Percentiles rank a stretch among this genome's conserved stretches.
Evolutionary conservation across 2,329 filamentous ascomycete genomes (phyloP).

Genomic region (Epichloe gansuensis): DNA sequence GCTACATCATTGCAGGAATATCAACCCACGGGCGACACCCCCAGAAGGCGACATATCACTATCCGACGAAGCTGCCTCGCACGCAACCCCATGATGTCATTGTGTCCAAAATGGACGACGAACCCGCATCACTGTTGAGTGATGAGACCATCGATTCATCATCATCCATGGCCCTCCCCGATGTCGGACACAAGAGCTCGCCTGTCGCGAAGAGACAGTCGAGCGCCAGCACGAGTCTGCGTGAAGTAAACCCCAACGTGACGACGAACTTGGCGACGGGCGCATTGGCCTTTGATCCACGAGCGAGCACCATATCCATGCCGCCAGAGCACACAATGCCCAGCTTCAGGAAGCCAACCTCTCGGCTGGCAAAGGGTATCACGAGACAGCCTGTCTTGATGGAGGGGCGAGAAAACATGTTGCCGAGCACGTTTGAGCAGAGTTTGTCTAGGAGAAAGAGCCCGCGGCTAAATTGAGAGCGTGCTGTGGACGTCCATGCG

Average conservation of each 20-base stretch:
- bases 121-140: not conserved
- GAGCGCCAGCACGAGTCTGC: conserved; percentile 31
- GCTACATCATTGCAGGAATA: conserved; percentile 64
- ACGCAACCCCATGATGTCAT: conserved; percentile 43
- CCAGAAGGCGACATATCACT: conserved; percentile 68
- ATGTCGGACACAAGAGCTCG: conserved; percentile 15
- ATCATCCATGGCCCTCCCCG: conserved; percentile 26
- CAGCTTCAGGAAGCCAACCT: conserved; percentile 31
- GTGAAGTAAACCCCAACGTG: conserved; percentile 43
- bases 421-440: conserved; percentile 31
- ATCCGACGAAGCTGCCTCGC: conserved; percentile 64
- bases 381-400: conserved; percentile 19
- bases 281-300: conserved; percentile 28
- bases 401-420: conserved; percentile 41
- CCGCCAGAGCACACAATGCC: conserved; percentile 32
- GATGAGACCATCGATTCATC: conserved; percentile 18
- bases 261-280: conserved; percentile 28
- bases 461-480: conserved; percentile 30
- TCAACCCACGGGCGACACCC: conserved; percentile 72
- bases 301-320: conserved; percentile 29
- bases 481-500: not conserved
- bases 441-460: conserved; percentile 42
- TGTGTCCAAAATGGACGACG: conserved; percentile 28
- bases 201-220: conserved; percentile 10
- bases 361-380: conserved; percentile 22